A percentile compares a stretch with the other conserved stretches of the same genome.
Conservation (phyloP, 2,329 filamentous ascomycete species). For the Pyricularia grisea region DNA sequence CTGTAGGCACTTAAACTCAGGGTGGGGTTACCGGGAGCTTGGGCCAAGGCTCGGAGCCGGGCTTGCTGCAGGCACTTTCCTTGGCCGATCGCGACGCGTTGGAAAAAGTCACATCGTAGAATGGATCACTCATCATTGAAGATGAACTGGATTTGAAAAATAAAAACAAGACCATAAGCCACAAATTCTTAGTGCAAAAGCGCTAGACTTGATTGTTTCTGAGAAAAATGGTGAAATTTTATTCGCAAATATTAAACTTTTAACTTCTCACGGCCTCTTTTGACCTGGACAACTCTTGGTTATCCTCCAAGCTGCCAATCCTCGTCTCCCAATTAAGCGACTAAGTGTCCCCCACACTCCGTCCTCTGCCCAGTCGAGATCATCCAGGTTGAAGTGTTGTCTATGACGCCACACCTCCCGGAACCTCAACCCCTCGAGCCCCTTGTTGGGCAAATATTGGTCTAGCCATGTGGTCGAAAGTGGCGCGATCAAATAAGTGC, state of each 20-base stretch:
- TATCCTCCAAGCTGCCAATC: slow-evolving; percentile 53
- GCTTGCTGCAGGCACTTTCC: background rate
- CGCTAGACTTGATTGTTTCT: background rate
- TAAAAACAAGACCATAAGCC: background rate
- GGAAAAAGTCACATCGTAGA: background rate
- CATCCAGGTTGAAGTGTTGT: slow-evolving; percentile 67
- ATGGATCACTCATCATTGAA: background rate
- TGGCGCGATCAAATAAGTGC: slow-evolving; percentile 65
- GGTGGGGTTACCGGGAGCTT: background rate
- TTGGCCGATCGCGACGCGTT: background rate
- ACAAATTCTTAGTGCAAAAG: background rate
- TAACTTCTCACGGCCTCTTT: background rate
- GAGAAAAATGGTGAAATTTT: background rate
- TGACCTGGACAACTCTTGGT: slow-evolving; percentile 45
- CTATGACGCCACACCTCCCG: slow-evolving; percentile 60
- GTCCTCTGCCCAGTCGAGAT: slow-evolving; percentile 70
- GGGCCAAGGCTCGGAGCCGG: background rate
- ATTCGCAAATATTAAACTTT: background rate
- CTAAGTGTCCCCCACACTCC: slow-evolving; percentile 63
- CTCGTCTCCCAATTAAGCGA: slow-evolving; percentile 56
- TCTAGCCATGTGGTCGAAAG: slow-evolving; percentile 63
- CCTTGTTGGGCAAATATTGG: slow-evolving; percentile 49
- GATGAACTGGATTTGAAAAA: background rate
- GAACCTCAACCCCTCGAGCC: slow-evolving; percentile 50
- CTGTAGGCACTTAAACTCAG: background rate